Percentiles rank a stretch among this genome's conserved stretches.
Conservation (phyloP, 2,329 filamentous ascomycete genomes). For the Orbilia javanica region DNA sequence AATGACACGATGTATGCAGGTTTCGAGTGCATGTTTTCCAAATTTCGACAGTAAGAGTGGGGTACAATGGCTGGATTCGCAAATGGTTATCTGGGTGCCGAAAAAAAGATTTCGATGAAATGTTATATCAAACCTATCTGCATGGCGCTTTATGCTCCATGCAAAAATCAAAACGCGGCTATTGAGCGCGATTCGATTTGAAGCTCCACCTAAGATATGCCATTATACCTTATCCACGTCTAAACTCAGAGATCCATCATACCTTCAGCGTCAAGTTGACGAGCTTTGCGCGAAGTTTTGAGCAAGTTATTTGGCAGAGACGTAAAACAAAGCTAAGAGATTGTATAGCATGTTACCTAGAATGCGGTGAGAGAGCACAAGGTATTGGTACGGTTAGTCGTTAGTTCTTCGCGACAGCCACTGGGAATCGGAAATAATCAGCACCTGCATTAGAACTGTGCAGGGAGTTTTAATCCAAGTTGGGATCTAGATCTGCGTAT, state of each 20-base stretch:
- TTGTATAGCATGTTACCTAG: background rate
- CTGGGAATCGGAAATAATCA: slow-evolving; percentile 39
- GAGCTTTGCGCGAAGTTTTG: slow-evolving; percentile 43
- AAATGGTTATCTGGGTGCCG: background rate
- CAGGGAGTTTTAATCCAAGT: slow-evolving; percentile 17
- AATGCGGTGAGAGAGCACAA: background rate
- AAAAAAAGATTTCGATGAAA: background rate
- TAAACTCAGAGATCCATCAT: background rate
- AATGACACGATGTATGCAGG: slow-evolving; percentile 33
- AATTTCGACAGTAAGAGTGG: background rate
- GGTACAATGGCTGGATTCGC: background rate
- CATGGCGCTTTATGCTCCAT: slow-evolving; percentile 1
- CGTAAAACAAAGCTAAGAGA: background rate
- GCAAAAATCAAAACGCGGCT: slow-evolving; percentile 5
- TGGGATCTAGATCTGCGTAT: slow-evolving; percentile 42
- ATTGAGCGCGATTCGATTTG: background rate
- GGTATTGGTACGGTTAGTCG: background rate
- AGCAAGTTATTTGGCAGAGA: slow-evolving; percentile 25
- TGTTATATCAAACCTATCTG: background rate
- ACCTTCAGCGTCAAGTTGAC: slow-evolving; percentile 27
- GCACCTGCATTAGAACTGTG: slow-evolving; percentile 32
- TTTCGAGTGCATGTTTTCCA: background rate
- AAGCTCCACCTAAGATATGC: background rate
- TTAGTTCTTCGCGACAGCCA: background rate
- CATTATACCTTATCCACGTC: background rate